A percentile compares a stretch with the other conserved stretches of the same genome.
Conservation (phyloP, 495 filamentous ascomycete species). For the Trichoderma parareesei region DNA sequence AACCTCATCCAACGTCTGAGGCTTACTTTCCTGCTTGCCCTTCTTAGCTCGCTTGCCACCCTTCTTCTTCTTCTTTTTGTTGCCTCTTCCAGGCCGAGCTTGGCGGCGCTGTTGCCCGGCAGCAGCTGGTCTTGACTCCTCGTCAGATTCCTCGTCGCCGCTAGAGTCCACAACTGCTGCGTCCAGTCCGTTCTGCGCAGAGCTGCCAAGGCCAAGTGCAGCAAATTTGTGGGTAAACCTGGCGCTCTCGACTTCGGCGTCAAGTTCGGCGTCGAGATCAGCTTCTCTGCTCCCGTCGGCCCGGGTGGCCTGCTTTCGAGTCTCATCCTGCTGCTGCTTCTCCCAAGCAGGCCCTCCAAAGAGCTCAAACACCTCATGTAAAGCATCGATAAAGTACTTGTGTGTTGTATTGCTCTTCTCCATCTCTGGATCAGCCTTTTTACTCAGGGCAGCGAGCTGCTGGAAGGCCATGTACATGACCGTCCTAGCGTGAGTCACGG, state of each 20-base stretch:
- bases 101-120: neutral
- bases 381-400: too few species aligned
- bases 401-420: too few species aligned
- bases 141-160: neutral
- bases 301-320: too few species aligned
- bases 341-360: too few species aligned
- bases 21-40: neutral
- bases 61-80: neutral
- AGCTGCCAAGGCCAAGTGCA: too few species aligned
- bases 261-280: too few species aligned
- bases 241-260: too few species aligned
- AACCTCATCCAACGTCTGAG: constrained; percentile 16
- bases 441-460: neutral
- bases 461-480: neutral
- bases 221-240: too few species aligned
- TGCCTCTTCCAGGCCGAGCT: neutral
- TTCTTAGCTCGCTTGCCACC: neutral
- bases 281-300: too few species aligned
- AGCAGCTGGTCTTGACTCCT: neutral
- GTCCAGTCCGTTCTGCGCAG: neutral
- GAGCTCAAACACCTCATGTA: too few species aligned
- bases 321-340: too few species aligned
- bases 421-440: too few species aligned
- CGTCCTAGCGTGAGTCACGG: neutral
- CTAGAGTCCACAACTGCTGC: neutral